Percentiles rank a stretch among this genome's conserved stretches.
These are phyloP conservation scores for Trametes cinnabarina DNA, from an alignment of 768 basidiomycete species.

Conservation along the genomic window DNA sequence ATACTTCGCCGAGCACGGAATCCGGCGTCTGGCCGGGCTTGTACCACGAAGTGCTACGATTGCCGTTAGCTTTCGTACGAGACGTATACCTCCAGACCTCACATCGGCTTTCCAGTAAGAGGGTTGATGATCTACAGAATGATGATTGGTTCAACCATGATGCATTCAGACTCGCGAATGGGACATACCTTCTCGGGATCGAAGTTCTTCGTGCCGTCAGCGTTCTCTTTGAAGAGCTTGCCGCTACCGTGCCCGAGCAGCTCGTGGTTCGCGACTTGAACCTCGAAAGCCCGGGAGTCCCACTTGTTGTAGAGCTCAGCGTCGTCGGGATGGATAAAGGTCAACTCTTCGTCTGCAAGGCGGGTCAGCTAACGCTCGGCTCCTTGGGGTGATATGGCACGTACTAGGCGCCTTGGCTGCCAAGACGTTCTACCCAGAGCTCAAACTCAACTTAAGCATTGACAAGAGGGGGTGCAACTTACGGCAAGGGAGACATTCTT, in stretches of 20 bases:
- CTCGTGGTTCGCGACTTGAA: slow-evolving; percentile 91
- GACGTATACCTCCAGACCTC: slow-evolving; percentile 21
- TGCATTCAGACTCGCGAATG: not conserved
- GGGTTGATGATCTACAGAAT: slow-evolving; percentile 68
- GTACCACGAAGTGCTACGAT: slow-evolving; percentile 74
- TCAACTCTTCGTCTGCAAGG: slow-evolving; percentile 66
- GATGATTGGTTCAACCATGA: not conserved
- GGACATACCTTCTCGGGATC: slow-evolving; percentile 55
- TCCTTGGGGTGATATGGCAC: slow-evolving; percentile 17
- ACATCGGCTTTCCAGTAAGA: slow-evolving; percentile 75
- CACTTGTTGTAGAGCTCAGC: slow-evolving; percentile 70
- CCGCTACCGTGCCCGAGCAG: slow-evolving; percentile 84
- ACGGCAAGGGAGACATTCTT: slow-evolving; percentile 87
- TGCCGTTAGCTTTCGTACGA: not conserved
- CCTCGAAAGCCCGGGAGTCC: slow-evolving; percentile 77
- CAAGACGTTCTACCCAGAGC: slow-evolving; percentile 61
- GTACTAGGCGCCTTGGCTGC: slow-evolving; percentile 83
- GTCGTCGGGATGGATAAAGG: slow-evolving; percentile 82
- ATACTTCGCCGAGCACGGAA: slow-evolving; percentile 81
- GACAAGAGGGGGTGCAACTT: slow-evolving; percentile 26
- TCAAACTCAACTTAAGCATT: not conserved
- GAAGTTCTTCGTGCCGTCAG: slow-evolving; percentile 80
- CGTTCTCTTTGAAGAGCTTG: slow-evolving; percentile 74
- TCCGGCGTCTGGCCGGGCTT: slow-evolving; percentile 82
- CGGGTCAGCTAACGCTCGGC: not conserved